Evolutionary conservation across 2,329 filamentous ascomycete species (phyloP), one percentile per base, ranked within the genome.

Genomic region (Aspergillus tamarii): DNA sequence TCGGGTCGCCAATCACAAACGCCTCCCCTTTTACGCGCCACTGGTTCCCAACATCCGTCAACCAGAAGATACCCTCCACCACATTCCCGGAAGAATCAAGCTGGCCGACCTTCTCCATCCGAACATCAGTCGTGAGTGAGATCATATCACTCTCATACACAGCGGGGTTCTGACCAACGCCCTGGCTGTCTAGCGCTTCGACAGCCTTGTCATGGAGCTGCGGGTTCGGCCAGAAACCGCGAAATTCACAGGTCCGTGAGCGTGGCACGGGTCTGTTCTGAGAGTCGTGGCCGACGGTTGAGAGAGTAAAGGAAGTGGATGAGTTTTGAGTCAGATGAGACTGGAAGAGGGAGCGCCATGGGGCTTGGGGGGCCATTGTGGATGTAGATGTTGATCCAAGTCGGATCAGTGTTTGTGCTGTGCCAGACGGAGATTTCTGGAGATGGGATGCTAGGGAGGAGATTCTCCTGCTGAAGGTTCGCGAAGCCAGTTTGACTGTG

Each of bases 31-130:
- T 88, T 39, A 98, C 77, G 64, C 94, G 87, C 94, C 94, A 98
- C 81, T 98, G 94, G 19, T 88, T 90, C 76, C 83, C 86, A 6
- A 84, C 82, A 50, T 89, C 86, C 67, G 87, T 85, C 11, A 89
- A 82, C 94, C 94, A 98, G 76, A 91, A 95, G 12, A 93, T 87
- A 8, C 89, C 92, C 79, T 97, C 94, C n/a, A 94, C 87, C 3
- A 85, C 65, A 84, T 1, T 88, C 88, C 45, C 92, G 88, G 41
- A 89, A 85, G 66, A 83, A 84, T 61, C 87, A 82, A 98, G 78
- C 77, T 97, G 90, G 3, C 83, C 82, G 0, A 91, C 83, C 82
- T 98, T 98, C 64, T 89, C 85, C 92, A 96, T 97, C 53, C 94
- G 87, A 10, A 87, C 87, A 77, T 98, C 95, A 0, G 93, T 97